Evolutionary conservation across 495 filamentous ascomycete species (phyloP), one percentile per base, ranked within the genome.

Genomic region (Wilcoxina mikolae): DNA sequence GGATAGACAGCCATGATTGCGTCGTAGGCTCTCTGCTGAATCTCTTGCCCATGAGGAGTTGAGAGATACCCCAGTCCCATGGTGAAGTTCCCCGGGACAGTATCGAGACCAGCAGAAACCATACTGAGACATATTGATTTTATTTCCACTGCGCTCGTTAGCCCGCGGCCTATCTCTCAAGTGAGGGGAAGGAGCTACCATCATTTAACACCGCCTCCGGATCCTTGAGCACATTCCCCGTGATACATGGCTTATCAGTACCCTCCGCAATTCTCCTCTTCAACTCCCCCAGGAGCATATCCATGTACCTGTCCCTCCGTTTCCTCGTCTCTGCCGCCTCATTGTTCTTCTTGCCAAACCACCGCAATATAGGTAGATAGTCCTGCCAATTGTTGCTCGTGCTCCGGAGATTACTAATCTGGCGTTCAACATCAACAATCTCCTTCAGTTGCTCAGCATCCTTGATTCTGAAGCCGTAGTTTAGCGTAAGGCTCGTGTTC

Each of bases 41-140:
- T 81, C 3, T 72, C 65, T 56, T 80, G 78, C 18, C 80, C 80
- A 20, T 78, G 70, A 4, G 71, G 67, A 0, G 75, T 76, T 23
- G 79, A 77, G n/a, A 84, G 72, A 60, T 81, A 82, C n/a, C 78
- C 81, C 53, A 84, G 76, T 25, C 76, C 78, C 80, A 83, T 83
- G 61, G 83, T 81, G 53, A 81, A 66, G 60, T 80, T 84, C 7
- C 78, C 80, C 12, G 76, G 82, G 20, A 81, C 77, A 9, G 79
- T 84, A 65, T 81, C 82, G n/a, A 82, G 72, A 46, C 77, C 81
- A 4, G 80, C 82, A 12, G 78, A 81, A 3, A 85, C 82, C 81
- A 86, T 86, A 25, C 80, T 83, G 48, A 86, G 66, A 65, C 82
- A 83, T 55, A 86, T 81, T 2, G 78, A 82, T 58, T 82, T 82